A percentile compares a stretch with the other conserved stretches of the same genome.
Conservation (phyloP, 2,329 filamentous ascomycete species). For the Penicillium sp. region DNA sequence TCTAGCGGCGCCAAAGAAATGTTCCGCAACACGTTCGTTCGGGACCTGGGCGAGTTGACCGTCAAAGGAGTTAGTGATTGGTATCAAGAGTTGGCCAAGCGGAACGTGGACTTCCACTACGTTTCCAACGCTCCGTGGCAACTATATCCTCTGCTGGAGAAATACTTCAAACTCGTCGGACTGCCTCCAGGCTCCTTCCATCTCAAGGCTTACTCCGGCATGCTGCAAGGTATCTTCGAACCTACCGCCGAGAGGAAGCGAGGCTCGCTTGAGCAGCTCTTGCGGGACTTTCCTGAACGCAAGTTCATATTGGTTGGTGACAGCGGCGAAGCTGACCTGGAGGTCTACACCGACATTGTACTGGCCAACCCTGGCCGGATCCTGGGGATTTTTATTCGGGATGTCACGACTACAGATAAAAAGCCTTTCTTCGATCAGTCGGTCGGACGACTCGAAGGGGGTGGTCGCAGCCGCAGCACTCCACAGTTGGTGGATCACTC, state of each 20-base stretch:
- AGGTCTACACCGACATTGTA: slow-evolving; percentile 94
- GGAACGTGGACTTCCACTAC: slow-evolving; percentile 90
- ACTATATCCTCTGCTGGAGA: slow-evolving; percentile 82
- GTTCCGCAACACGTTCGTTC: slow-evolving; percentile 92
- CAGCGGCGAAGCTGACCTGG: slow-evolving; percentile 92
- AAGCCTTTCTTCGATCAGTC: slow-evolving; percentile 76
- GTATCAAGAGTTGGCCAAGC: slow-evolving; percentile 73
- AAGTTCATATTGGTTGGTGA: slow-evolving; percentile 92
- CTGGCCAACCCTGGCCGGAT: slow-evolving; percentile 79
- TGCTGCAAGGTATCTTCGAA: slow-evolving; percentile 97
- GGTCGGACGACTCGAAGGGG: slow-evolving; percentile 35
- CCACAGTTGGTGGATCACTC: slow-evolving; percentile 26
- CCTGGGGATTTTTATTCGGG: slow-evolving; percentile 86
- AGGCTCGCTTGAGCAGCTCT: slow-evolving; percentile 76
- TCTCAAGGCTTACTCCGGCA: slow-evolving; percentile 92
- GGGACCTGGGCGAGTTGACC: slow-evolving; percentile 75
- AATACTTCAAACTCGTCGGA: slow-evolving; percentile 76
- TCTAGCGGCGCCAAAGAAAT: slow-evolving; percentile 84
- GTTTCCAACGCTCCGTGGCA: slow-evolving; percentile 99
- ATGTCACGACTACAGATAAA: slow-evolving; percentile 78
- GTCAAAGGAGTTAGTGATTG: slow-evolving; percentile 87
- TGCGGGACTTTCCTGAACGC: slow-evolving; percentile 84
- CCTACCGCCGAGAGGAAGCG: slow-evolving; percentile 95
- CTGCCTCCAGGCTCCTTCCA: slow-evolving; percentile 88
- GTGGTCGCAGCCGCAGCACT: slow-evolving; percentile 25